Base-by-base conservation (phyloP, 345 rosid genomes). In the Erysimum cheiranthoides region DNA sequence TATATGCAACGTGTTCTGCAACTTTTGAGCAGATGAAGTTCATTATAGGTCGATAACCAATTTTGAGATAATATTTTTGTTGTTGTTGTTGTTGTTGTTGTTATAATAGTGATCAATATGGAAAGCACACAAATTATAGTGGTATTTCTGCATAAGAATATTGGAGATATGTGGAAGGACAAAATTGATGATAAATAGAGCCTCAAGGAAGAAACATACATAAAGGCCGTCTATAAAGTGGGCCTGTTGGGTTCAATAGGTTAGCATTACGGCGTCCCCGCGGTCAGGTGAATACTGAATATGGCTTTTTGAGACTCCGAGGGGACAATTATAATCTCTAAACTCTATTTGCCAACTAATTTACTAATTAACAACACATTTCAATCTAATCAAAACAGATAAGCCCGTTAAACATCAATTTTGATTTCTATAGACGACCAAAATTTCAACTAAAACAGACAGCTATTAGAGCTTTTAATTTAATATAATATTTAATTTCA, bases 341-440 rank as follows among this genome's bases (percentile, higher is more conserved):
- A 60, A 46, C 27, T 57, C 39, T 66, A 57, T 73, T 54, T 67
- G 68, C 73, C 73, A 60, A 47, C 73, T 17, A 75, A 67, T 59
- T 38, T 67, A 47, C 17, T 58, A 30, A 57, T 47, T 38, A 16
- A 35, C 38, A 59, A 67, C 52, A 38, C 14, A 18, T 51, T 75
- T 39, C 38, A 50, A 68, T 50, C 73, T 67, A 50, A 59, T 68
- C 54, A 38, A 67, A 49, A 58, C 45, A 75, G 61, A 47, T 49
- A 56, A 66, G 67, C 42, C 34, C 34, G 13, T 58, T 13, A 28
- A 49, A 25, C 53, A 57, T 38, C 35, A 56, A 11, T 42, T 18
- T 54, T 34, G 17, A 21, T 66, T 64, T 43, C 45, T 43, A 18
- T 43, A 73, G 70, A 42, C 27, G 34, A 73, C 53, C 67, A 50